Percentiles rank a stretch among this genome's conserved stretches.
phyloP scores from a whole-genome alignment of 495 filamentous ascomycete species.

The Penicillium argentinense region DNA sequence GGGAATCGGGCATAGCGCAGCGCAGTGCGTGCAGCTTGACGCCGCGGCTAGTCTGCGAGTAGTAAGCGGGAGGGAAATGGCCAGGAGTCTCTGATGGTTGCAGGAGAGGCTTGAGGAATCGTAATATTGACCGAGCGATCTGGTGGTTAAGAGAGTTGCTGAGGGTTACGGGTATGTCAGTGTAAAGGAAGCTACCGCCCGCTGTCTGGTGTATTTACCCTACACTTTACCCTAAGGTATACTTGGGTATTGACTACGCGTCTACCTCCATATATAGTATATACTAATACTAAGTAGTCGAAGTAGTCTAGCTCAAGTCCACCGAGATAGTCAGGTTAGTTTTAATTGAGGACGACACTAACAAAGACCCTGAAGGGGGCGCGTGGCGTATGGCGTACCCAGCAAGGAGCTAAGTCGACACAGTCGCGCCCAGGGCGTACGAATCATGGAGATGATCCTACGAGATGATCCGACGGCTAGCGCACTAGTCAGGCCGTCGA shows the following conservation, averaged over 20 bases:
- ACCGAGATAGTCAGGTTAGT: background rate
- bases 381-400: slow-evolving; percentile 28
- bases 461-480: background rate
- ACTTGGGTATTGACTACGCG: too few species aligned
- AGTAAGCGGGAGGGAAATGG: slow-evolving; percentile 13
- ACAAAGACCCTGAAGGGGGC: slow-evolving; percentile 18
- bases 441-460: slow-evolving; percentile 18
- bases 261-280: too few species aligned
- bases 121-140: too few species aligned
- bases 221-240: too few species aligned
- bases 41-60: slow-evolving; percentile 6
- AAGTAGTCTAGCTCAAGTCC: too few species aligned
- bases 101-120: background rate
- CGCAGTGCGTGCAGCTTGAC: background rate
- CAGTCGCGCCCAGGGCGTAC: slow-evolving; percentile 3
- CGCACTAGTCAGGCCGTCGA: slow-evolving; percentile 7
- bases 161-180: too few species aligned
- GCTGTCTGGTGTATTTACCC: too few species aligned
- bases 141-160: too few species aligned
- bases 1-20: slow-evolving; percentile 4
- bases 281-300: too few species aligned
- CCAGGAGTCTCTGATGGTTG: slow-evolving; percentile 27
- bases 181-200: too few species aligned
- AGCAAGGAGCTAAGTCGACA: slow-evolving; percentile 2
- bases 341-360: slow-evolving; percentile 1